Base-by-base conservation (phyloP, 371 early-diverging fungal genomes). In the Mortierella sp. region DNA sequence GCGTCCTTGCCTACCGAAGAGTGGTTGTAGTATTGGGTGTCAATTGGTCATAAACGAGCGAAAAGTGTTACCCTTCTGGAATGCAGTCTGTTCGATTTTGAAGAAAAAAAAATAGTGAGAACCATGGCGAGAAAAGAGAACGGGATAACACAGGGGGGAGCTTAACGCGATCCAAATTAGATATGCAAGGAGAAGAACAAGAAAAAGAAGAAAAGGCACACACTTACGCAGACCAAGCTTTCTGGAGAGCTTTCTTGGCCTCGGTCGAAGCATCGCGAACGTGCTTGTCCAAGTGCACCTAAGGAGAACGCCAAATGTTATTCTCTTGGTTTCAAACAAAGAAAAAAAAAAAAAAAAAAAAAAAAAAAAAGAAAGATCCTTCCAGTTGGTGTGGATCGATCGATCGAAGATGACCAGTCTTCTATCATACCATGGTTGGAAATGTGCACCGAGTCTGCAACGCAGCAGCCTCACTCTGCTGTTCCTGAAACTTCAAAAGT, bases 201-300 rank as follows among this genome's bases (percentile, higher is more conserved):
- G 46, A 23, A 12, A 56, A 44, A 19, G 12, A 44, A 53, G 6
- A 28, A 52, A n/a, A 15, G 52, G 26, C 9, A 48, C 19, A 21
- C 23, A 60, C 77, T 43, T 77, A 77, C 77, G 68, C 56, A 0
- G 77, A 77, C 77, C 77, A 77, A 2, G 77, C 77, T 18, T 71
- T 71, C 53, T 77, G 77, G 18, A 77, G 58, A 0, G 68, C 30
- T 60, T 77, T 77, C 46, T 77, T 77, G 11, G 69, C 77, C 16
- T 77, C 77, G 18, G 72, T 77, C 9, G 77, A 59, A 16, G 77
- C 77, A 44, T 68, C 72, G 7, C 77, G 72, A 29, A 77, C 77
- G 26, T 62, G 66, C 56, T 77, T 77, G 37, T 72, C 57, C 23
- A 77, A 43, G 25, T 72, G 72, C 5, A 77, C 76, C 75, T 75